Evolutionary conservation across 306 rosid genomes (phyloP), one percentile per base, ranked within the genome.

Genomic region (Acacia confusa): DNA sequence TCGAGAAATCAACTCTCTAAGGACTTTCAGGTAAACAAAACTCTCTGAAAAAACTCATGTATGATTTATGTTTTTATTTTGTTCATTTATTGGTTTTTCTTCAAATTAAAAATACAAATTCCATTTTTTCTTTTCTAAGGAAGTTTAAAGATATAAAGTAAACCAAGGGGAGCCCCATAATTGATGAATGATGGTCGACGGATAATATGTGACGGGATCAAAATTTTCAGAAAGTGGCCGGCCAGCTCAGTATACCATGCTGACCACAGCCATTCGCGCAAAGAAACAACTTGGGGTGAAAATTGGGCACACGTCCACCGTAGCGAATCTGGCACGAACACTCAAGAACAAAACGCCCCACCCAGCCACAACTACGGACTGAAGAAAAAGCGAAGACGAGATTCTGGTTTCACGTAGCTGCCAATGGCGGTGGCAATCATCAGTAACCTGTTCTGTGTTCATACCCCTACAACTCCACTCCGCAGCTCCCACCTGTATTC

Each of bases 401-500:
- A 72, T 20, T 77, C 45, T 4, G 57, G 36, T 45, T 60, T 50
- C 68, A n/a, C 52, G 53, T 16, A 47, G 61, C 57, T 74, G 44
- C 25, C 27, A 92, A 92, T 92, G 97, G 86, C 86, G 44, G 78
- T 76, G 2, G 74, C 85, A 32, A 36, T 79, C 44, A n/a, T 83
- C 55, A 74, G 80, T 72, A 86, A 70, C 74, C 25, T 72, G 7
- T 82, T 77, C n/a, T 24, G 48, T 38, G 50, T 73, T 45, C 63
- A 48, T 53, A 72, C 68, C 4, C 83, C 47, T 72, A 38, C 81
- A 1, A 68, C 16, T 1, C 27, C n/a, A 41, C 50, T 68, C 14
- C 84, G 5, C 38, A 72, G 81, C 43, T 76, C 92, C 57, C 73
- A 80, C 24, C 65, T 45, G 57, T 41, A 58, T 70, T 79, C 81